phyloP scores from a whole-genome alignment of 352 stramenopile species.

The Globisporangium nodosum region DNA sequence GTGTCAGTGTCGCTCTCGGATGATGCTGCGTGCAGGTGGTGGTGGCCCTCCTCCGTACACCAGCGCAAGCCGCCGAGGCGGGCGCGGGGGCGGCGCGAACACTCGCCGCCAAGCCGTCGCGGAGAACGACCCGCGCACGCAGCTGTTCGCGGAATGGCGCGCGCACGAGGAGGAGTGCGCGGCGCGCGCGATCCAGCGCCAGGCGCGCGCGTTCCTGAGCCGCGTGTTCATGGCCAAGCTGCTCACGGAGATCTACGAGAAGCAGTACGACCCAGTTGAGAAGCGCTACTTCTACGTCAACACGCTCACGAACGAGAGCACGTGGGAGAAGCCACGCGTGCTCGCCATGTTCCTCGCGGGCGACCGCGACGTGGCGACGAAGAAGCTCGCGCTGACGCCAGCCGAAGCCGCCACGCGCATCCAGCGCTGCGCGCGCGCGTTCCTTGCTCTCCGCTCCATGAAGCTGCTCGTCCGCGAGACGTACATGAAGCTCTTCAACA shows the following conservation, averaged over 20 bases:
- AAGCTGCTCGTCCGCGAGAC: constrained; percentile 45
- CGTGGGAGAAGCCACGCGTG: constrained; percentile 47
- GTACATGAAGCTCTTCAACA: constrained; percentile 77
- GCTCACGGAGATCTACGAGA: constrained; percentile 42
- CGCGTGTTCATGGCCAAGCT: constrained; percentile 31
- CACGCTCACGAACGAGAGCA: constrained; percentile 51
- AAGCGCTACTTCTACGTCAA: constrained; percentile 69
- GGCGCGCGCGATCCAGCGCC: constrained; percentile 37
- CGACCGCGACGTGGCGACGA: constrained; percentile 9
- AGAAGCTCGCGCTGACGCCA: constrained; percentile 12
- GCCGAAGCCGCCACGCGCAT: constrained; percentile 42
- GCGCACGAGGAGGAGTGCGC: constrained; percentile 52
- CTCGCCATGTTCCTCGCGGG: constrained; percentile 36
- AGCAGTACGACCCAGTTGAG: constrained; percentile 53
- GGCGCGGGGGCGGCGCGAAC: constrained; percentile 19
- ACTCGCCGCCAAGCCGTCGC: constrained; percentile 18
- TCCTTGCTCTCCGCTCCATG: constrained; percentile 32
- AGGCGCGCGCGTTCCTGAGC: constrained; percentile 31
- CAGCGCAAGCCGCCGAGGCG: constrained; percentile 15
- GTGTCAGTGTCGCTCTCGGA: no score
- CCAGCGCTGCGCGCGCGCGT: constrained; percentile 35
- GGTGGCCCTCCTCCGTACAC: not conserved
- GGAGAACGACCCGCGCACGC: constrained; percentile 21
- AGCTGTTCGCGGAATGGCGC: constrained; percentile 50
- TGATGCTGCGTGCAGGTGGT: not conserved